These are phyloP conservation scores for Ceratocystis albifundus DNA, from an alignment of 2,329 filamentous ascomycete species.

Conservation along the genomic window DNA sequence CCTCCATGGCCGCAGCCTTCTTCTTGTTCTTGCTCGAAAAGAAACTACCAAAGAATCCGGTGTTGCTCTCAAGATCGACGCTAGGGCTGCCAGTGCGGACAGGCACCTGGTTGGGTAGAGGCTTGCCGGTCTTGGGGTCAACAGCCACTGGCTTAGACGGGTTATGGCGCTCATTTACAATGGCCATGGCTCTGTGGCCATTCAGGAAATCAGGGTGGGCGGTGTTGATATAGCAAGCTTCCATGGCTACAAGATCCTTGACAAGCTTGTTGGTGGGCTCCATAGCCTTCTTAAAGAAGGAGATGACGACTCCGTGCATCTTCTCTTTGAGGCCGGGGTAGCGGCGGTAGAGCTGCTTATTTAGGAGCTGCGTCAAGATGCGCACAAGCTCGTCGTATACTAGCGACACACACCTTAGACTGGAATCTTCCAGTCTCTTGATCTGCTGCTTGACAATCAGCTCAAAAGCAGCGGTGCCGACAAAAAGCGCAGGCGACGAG, in stretches of 20 bases:
- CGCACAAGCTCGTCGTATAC: slow-evolving; percentile 96
- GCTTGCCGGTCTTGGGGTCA: slow-evolving; percentile 97
- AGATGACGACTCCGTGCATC: slow-evolving; percentile 81
- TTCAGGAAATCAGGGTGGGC: slow-evolving; percentile 97
- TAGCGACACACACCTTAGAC: slow-evolving; percentile 90
- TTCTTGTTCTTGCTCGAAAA: slow-evolving; percentile 99
- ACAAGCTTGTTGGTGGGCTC: slow-evolving; percentile 97
- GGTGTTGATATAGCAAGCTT: slow-evolving; percentile 95
- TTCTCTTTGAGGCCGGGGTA: slow-evolving; percentile 96
- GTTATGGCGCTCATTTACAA: slow-evolving; percentile 86
- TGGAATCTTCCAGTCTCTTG: slow-evolving; percentile 88
- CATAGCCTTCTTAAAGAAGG: slow-evolving; percentile 97
- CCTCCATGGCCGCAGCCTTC: slow-evolving; percentile 99
- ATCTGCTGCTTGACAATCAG: slow-evolving; percentile 98
- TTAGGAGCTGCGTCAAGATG: slow-evolving; percentile 79
- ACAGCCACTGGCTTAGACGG: slow-evolving; percentile 79
- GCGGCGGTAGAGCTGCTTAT: slow-evolving; percentile 79
- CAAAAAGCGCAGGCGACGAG: slow-evolving; percentile 89
- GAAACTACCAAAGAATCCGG: slow-evolving; percentile 95
- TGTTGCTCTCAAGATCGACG: slow-evolving; percentile 45
- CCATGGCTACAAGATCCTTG: slow-evolving; percentile 84
- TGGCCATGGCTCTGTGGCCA: slow-evolving; percentile 94
- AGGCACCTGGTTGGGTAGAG: slow-evolving; percentile 57
- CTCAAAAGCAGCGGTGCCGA: slow-evolving; percentile 96
- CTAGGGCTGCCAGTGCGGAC: slow-evolving; percentile 66